Evolutionary conservation across 2,329 filamentous ascomycete genomes (phyloP), one percentile per base, ranked within the genome.

Genomic region (Pseudomassariella vexata): DNA sequence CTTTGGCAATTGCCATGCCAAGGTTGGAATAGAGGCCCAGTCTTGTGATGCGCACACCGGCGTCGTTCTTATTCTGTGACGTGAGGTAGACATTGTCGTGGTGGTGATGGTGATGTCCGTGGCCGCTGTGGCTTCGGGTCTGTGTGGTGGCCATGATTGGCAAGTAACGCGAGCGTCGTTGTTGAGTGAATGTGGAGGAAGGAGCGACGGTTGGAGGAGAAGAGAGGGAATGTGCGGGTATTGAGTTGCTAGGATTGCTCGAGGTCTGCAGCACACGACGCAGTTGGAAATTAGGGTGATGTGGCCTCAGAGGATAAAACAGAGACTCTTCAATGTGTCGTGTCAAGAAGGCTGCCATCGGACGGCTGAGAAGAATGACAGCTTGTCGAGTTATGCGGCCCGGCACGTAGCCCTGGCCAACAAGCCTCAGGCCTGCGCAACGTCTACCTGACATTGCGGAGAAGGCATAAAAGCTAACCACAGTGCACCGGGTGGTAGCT

Each of bases 1-100:
- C 92, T 59, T 98, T 98, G 45, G 79, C 85, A 48, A 96, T 69
- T 30, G 90, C 92, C 89, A 98, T 96, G 53, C 80, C 81, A 32
- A 96, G 68, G 58, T 98, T 98, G 47, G 89, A 86, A 52, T 82
- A 84, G 27, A 94, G 71, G 17, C 87, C 87, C 48, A 96, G 83
- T 43, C 87, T 73, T 32, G 92, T 98, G 53, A 95, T 95, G 49
- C 88, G 82, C 48, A 95, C 94, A 44, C 87, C 87, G 30, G 92
- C 88, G 61, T 98, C 92, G 45, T 85, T 82, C 62, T 87, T 92
- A 63, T 94, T 86, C 42, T 70, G 71, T 6, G 85, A 90, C 4
- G 79, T 83, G 30, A 94, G 70, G 55, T 87, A 92, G 24, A 79
- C 75, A 61, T 86, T 92, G 60, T 95, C 87, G 57, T 92, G 85